Evolutionary conservation across 306 rosid genomes (phyloP).

Genomic region (Trifolium repens): DNA sequence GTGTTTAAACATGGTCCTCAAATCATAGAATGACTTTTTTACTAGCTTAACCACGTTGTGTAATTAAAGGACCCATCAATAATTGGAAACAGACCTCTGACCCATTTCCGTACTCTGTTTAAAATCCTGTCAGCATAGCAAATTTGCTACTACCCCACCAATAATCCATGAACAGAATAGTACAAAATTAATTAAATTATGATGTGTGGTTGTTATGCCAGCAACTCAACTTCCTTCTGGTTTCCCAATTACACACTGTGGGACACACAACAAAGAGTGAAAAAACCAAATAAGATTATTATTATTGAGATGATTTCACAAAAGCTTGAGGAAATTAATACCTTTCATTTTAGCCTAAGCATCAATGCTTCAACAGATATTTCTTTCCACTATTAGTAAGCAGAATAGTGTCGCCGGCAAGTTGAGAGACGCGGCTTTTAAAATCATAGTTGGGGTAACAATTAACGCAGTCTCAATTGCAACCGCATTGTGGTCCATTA

Average conservation of each 20-base stretch:
- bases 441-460: not conserved
- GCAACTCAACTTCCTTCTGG: constrained; percentile 15
- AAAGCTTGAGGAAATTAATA: not conserved
- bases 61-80: constrained; percentile 45
- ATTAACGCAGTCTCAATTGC: not conserved
- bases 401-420: not conserved
- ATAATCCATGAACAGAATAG: constrained; percentile 22
- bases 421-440: not conserved
- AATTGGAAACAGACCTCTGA: constrained; percentile 36
- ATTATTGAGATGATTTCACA: not conserved
- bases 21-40: not conserved
- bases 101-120: constrained; percentile 34
- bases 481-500: not conserved
- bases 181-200: constrained; percentile 28
- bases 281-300: constrained; percentile 10
- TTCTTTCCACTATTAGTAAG: not conserved
- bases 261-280: not conserved
- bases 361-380: constrained; percentile 15
- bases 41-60: constrained; percentile 23
- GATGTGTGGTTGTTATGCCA: not conserved
- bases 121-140: constrained; percentile 37
- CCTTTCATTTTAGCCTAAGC: not conserved
- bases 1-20: not conserved
- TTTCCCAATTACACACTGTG: constrained; percentile 2
- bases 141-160: constrained; percentile 38